phyloP scores from a whole-genome alignment of 805 yeast species.

The Yarrowia alimentaria region DNA sequence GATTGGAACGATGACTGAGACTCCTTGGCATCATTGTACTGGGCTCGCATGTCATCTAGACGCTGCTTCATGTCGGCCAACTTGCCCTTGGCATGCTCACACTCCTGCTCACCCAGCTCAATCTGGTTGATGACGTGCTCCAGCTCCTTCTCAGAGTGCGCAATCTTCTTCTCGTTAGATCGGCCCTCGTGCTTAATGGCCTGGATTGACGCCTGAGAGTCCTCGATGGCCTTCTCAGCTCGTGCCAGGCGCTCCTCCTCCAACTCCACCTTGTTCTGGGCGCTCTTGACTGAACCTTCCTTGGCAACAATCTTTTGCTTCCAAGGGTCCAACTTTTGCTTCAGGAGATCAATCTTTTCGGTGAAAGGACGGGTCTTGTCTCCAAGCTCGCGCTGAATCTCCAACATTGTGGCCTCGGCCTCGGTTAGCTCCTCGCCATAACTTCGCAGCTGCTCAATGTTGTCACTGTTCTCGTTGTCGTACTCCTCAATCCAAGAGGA shows the following conservation, averaged over 20 bases:
- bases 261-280: slow-evolving; percentile 62
- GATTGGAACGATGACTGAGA: slow-evolving; percentile 59
- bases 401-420: slow-evolving; percentile 60
- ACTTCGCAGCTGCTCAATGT: slow-evolving; percentile 46
- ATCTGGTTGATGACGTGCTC: slow-evolving; percentile 55
- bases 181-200: slow-evolving; percentile 50
- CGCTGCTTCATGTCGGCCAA: slow-evolving; percentile 56
- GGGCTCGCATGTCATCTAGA: slow-evolving; percentile 56
- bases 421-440: slow-evolving; percentile 47
- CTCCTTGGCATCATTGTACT: slow-evolving; percentile 62
- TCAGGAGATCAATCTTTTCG: slow-evolving; percentile 59
- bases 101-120: slow-evolving; percentile 56
- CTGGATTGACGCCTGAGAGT: slow-evolving; percentile 47
- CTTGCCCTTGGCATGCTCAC: slow-evolving; percentile 48
- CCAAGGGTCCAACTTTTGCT: slow-evolving; percentile 79
- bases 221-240: slow-evolving; percentile 47
- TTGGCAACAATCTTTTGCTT: slow-evolving; percentile 61
- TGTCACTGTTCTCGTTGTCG: slow-evolving; percentile 47
- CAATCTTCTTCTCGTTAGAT: slow-evolving; percentile 49
- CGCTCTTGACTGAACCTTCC: slow-evolving; percentile 62
- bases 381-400: slow-evolving; percentile 62
- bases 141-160: slow-evolving; percentile 50
- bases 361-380: slow-evolving; percentile 71
- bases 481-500: slow-evolving; percentile 49
- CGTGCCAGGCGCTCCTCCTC: slow-evolving; percentile 49